A percentile compares a stretch with the other conserved stretches of the same genome.
Conservation (phyloP, 768 basidiomycete species). For the Suillus alpinus region DNA sequence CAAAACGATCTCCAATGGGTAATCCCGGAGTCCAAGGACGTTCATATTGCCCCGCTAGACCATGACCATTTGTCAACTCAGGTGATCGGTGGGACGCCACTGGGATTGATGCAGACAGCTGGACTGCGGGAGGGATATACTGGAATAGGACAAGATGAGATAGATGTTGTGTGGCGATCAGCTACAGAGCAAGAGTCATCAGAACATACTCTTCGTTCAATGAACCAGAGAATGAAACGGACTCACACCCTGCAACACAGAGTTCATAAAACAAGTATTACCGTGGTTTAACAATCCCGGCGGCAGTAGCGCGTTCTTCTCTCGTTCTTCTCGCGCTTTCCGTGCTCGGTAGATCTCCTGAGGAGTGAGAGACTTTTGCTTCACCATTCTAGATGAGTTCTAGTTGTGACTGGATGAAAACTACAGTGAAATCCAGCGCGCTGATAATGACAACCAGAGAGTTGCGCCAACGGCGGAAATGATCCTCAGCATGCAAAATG, state of each 20-base stretch:
- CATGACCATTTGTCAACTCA: conserved; percentile 62
- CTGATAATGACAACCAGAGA: neutral
- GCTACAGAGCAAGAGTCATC: conserved; percentile 35
- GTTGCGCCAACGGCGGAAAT: neutral
- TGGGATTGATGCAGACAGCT: conserved; percentile 37
- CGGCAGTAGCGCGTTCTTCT: conserved; percentile 58
- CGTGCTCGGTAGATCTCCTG: conserved; percentile 63
- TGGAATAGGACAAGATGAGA: conserved; percentile 56
- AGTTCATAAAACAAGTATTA: conserved; percentile 96
- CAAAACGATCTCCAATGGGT: conserved; percentile 69
- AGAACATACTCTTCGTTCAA: conserved; percentile 7
- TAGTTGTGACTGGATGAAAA: conserved; percentile 1
- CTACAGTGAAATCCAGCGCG: neutral
- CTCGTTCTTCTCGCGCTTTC: conserved; percentile 60
- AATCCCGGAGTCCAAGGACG: conserved; percentile 55
- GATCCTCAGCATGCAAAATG: conserved; percentile 3
- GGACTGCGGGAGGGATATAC: conserved; percentile 42
- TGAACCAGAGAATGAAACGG: conserved; percentile 10
- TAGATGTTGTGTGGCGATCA: conserved; percentile 65
- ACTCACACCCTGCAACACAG: conserved; percentile 83
- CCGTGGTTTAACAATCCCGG: conserved; percentile 79
- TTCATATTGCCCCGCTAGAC: conserved; percentile 48
- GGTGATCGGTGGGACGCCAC: conserved; percentile 56
- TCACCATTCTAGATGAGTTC: conserved; percentile 39
- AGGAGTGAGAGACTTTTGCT: conserved; percentile 52